Base-by-base conservation (phyloP, 306 rosid genomes). In the Myrica gale region DNA sequence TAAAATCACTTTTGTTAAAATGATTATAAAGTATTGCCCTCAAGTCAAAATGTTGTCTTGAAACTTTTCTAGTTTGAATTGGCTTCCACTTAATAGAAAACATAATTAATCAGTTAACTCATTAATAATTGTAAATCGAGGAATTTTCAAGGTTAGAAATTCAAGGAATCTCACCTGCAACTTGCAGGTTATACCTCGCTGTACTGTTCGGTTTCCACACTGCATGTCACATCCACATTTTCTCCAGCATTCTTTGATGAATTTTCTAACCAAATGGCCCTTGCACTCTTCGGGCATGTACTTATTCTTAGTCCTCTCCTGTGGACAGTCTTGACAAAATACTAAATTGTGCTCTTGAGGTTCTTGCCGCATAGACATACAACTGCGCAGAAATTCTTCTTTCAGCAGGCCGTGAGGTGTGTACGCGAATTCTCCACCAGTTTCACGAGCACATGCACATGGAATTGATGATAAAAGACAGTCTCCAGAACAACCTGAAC, bases 351-450 rank as follows among this genome's bases (percentile, higher is more conserved):
- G 76, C 50, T 58, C 80, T 45, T 80, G 82, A 9, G 97, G 98
- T 51, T 87, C 83, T 63, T 6, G 50, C 73, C 63, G 65, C 88
- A 82, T 81, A 72, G 89, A 73, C 78, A 87, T 66, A 69, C 89
- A 87, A 75, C 67, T 77, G 20, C 56, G 45, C 61, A 92, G 73
- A 85, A 94, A 92, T 17, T 90, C 89, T 56, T 90, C 95, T 79
- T 83, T 89, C 78, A 94, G 84, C 70, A 81, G 81, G 71, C 98
- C 96, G 54, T 85, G 68, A 43, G 66, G 74, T 9, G 92, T 86
- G 84, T 94, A 94, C 11, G 93, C 97, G 85, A 90, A 94, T 79
- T 92, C 98, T 53, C 98, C 98, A 76, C 98, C 90, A 68, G 98
- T 94, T 85, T 92, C 97, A 44, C 83, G 88, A 78, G 98, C 86